These are phyloP conservation scores for Talaromyces wortmannii DNA, from an alignment of 495 filamentous ascomycete genomes.

Conservation along the genomic window DNA sequence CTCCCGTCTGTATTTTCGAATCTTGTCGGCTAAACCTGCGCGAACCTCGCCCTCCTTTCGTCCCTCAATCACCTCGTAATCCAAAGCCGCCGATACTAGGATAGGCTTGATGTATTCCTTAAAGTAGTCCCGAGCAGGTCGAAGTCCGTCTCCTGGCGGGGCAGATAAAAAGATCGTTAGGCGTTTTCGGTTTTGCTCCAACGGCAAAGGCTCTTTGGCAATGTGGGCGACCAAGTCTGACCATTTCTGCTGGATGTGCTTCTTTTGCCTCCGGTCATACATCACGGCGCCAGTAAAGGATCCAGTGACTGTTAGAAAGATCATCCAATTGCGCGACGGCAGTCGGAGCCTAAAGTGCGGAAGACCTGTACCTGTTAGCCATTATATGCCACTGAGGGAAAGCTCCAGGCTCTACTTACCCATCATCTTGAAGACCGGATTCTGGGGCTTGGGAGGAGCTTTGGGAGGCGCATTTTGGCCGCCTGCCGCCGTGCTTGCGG, in stretches of 20 bases:
- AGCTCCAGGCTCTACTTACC: slow-evolving; percentile 33
- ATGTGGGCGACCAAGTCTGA: slow-evolving; percentile 79
- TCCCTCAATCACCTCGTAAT: slow-evolving; percentile 94
- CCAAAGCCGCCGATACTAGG: slow-evolving; percentile 79
- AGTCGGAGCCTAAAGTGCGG: slow-evolving; percentile 76
- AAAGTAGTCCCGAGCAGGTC: slow-evolving; percentile 83
- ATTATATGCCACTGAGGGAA: not conserved
- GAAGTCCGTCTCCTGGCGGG: slow-evolving; percentile 78
- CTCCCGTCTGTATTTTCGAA: slow-evolving; percentile 59
- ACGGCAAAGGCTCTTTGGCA: slow-evolving; percentile 63
- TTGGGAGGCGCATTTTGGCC: slow-evolving; percentile 22
- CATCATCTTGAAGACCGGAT: slow-evolving; percentile 69
- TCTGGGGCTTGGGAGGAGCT: slow-evolving; percentile 42
- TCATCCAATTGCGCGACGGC: slow-evolving; percentile 95
- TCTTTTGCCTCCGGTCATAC: slow-evolving; percentile 89
- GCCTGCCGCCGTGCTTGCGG: not conserved
- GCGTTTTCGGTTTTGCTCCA: slow-evolving; percentile 70
- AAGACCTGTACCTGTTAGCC: slow-evolving; percentile 39
- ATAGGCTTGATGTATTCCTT: slow-evolving; percentile 93
- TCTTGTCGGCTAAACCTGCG: slow-evolving; percentile 71
- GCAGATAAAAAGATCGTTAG: slow-evolving; percentile 80
- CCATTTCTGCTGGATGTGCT: slow-evolving; percentile 78
- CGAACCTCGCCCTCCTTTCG: slow-evolving; percentile 82
- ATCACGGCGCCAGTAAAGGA: slow-evolving; percentile 70
- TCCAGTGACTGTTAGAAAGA: slow-evolving; percentile 76